Percentiles rank a stretch among this genome's conserved stretches.
Conservation (phyloP, 169 alveolate species). For the Cryptosporidium meleagridis region DNA sequence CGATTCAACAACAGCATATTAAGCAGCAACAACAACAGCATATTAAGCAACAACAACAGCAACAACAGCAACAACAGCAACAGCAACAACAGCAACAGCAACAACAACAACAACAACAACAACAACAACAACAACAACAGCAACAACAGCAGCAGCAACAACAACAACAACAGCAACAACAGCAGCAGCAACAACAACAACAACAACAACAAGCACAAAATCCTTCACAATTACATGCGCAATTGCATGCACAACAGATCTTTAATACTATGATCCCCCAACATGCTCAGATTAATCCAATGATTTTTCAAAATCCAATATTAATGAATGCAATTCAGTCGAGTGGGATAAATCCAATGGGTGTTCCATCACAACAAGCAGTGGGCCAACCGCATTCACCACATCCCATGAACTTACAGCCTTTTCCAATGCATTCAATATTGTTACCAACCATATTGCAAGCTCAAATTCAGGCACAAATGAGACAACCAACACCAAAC, state of each 20-base stretch:
- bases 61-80: constrained; percentile 10
- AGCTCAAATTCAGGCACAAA: constrained; percentile 41
- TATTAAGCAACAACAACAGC: constrained; percentile 15
- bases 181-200: neutral
- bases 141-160: neutral
- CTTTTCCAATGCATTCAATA: constrained; percentile 57
- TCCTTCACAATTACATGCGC: neutral
- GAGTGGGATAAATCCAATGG: constrained; percentile 25
- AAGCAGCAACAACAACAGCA: constrained; percentile 13
- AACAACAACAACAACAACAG: neutral
- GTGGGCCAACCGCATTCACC: constrained; percentile 12
- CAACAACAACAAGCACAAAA: constrained; percentile 18
- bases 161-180: neutral
- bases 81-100: neutral
- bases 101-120: neutral
- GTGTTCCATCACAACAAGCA: constrained; percentile 4
- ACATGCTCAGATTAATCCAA: constrained; percentile 39
- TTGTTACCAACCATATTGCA: constrained; percentile 52
- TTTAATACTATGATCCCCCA: constrained; percentile 12
- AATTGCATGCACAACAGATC: constrained; percentile 49
- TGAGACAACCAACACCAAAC: neutral
- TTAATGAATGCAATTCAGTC: constrained; percentile 22
- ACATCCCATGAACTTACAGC: constrained; percentile 25
- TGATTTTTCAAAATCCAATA: constrained; percentile 57
- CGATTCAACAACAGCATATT: constrained; percentile 55